phyloP scores from a whole-genome alignment of 129 eudicot genomes.

The Helichrysum umbraculigerum region DNA sequence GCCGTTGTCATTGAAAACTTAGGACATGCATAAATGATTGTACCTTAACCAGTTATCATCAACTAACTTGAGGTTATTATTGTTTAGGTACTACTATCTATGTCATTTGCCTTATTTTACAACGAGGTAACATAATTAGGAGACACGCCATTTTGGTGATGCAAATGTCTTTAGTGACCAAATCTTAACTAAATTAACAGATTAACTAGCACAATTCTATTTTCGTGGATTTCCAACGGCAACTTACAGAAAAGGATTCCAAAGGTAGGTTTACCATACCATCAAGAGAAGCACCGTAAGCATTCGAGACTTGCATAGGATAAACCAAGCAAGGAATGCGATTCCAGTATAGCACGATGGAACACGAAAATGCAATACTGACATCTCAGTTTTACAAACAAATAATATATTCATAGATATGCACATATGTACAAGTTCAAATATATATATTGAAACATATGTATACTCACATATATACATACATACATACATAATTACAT shows the following conservation, averaged over 20 bases:
- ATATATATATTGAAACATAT: neutral
- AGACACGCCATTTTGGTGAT: neutral
- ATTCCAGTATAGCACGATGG: neutral
- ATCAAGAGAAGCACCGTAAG: neutral
- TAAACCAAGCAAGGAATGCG: neutral
- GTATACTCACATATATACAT: neutral
- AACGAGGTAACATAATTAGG: neutral
- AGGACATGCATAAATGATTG: neutral
- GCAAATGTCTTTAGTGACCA: too few relatives aligned
- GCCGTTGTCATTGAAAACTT: neutral
- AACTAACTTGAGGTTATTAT: neutral
- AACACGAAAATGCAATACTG: neutral
- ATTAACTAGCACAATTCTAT: conserved; percentile 1
- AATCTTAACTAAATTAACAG: too few relatives aligned
- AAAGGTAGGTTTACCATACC: neutral
- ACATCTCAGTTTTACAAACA: neutral
- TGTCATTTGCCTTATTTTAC: neutral
- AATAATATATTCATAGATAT: neutral
- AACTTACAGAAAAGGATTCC: neutral
- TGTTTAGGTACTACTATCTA: neutral
- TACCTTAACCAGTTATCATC: neutral
- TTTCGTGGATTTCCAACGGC: neutral
- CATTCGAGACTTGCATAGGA: neutral
- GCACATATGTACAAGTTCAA: neutral
- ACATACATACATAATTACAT: neutral